Conservation (phyloP, 257 asterid genomes). For the Ilex aquifolium region DNA sequence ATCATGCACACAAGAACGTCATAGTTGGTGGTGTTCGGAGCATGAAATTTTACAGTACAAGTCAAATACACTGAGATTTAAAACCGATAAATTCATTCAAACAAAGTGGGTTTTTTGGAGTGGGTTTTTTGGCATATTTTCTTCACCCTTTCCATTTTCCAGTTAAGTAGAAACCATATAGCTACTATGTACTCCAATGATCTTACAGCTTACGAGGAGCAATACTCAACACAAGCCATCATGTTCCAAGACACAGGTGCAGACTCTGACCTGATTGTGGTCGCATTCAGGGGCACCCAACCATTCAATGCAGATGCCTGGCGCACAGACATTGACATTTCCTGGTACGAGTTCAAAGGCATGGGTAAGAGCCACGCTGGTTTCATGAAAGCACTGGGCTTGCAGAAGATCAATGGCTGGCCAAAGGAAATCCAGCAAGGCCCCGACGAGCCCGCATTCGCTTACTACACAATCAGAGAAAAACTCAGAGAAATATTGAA, state of each 20-base stretch:
- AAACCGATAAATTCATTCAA: background rate
- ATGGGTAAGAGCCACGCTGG: conserved; percentile 58
- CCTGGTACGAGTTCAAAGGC: conserved; percentile 50
- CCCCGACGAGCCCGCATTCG: conserved; percentile 10
- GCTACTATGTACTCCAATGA: no score
- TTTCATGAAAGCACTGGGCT: conserved; percentile 60
- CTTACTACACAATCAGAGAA: conserved; percentile 53
- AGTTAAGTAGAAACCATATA: no score
- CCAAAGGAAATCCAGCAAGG: conserved; percentile 29
- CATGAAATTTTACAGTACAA: background rate
- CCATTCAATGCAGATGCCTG: conserved; percentile 49
- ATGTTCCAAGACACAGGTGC: conserved; percentile 36
- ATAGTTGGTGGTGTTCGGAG: background rate
- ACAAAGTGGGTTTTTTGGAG: no score
- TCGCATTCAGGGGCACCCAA: conserved; percentile 63
- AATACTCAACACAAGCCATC: conserved; percentile 35
- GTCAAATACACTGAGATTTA: background rate
- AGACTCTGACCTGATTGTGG: conserved; percentile 33
- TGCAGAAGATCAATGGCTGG: conserved; percentile 45
- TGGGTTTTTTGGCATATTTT: no score
- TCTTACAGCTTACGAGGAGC: no score
- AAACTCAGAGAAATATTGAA: conserved; percentile 27
- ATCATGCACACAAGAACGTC: background rate
- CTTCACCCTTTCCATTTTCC: no score
- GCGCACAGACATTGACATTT: conserved; percentile 55